phyloP scores from a whole-genome alignment of 2,329 filamentous ascomycete species.

The Fusarium protoensiforme region DNA sequence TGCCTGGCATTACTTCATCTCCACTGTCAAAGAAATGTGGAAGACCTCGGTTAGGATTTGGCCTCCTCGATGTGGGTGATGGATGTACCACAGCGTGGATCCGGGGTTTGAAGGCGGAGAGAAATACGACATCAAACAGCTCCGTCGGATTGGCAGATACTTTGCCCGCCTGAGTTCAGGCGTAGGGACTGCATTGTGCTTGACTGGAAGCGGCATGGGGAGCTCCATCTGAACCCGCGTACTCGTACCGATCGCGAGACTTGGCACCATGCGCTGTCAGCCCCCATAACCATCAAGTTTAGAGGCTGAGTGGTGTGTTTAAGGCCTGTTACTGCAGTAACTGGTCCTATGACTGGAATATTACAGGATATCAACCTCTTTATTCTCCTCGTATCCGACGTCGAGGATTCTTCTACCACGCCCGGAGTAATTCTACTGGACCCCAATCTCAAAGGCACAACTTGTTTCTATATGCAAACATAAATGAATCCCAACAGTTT shows the following conservation, averaged over 20 bases:
- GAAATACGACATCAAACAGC: neutral
- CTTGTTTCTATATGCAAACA: neutral
- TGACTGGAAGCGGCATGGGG: neutral
- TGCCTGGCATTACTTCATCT: neutral
- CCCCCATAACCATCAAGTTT: neutral
- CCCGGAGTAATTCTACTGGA: no score
- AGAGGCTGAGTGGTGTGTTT: fast-evolving
- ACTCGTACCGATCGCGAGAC: neutral
- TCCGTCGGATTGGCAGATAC: neutral
- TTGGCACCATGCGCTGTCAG: neutral
- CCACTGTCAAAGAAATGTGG: neutral
- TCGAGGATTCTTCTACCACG: neutral
- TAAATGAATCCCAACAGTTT: no score
- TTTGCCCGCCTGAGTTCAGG: neutral
- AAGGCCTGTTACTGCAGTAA: no score
- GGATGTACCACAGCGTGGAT: neutral
- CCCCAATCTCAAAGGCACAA: no score
- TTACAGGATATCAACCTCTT: neutral
- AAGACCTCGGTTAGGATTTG: neutral
- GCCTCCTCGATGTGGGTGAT: neutral
- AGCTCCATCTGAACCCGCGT: neutral
- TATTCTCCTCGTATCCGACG: no score
- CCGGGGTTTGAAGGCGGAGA: neutral
- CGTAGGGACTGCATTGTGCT: neutral
- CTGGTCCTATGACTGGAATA: no score